A percentile compares a stretch with the other conserved stretches of the same genome.
These are phyloP conservation scores for Oryza nivara DNA, from an alignment of 176 grass and related monocot genomes.

Conservation along the genomic window DNA sequence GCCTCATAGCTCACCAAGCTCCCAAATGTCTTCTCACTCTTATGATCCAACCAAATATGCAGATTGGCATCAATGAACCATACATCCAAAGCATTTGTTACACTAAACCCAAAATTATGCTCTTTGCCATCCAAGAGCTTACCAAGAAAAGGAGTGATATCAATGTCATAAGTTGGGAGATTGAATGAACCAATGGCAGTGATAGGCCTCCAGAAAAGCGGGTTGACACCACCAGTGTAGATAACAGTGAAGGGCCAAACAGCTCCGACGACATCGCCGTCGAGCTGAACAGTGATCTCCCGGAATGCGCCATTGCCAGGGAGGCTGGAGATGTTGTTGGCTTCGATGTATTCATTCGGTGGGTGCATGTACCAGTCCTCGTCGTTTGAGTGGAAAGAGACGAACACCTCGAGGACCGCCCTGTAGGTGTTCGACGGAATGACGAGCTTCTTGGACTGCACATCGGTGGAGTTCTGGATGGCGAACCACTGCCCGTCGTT, in stretches of 20 bases:
- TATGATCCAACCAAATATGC: slow-evolving; percentile 66
- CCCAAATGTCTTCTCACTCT: slow-evolving; percentile 43
- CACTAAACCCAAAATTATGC: slow-evolving; percentile 58
- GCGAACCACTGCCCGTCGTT: slow-evolving; percentile 66
- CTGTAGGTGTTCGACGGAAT: slow-evolving; percentile 65
- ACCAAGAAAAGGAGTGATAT: slow-evolving; percentile 67
- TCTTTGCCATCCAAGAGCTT: slow-evolving; percentile 52
- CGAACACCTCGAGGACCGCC: slow-evolving; percentile 70
- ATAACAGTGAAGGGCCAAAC: slow-evolving; percentile 69
- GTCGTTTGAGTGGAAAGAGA: slow-evolving; percentile 60
- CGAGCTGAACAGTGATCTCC: slow-evolving; percentile 47
- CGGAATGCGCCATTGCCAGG: slow-evolving; percentile 62
- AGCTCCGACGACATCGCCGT: slow-evolving; percentile 56
- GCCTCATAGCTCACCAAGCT: slow-evolving; percentile 47
- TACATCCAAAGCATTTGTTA: slow-evolving; percentile 50
- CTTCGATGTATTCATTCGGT: slow-evolving; percentile 46
- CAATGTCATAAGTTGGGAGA: slow-evolving; percentile 63
- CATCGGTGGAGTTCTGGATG: slow-evolving; percentile 45
- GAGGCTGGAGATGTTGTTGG: slow-evolving; percentile 38
- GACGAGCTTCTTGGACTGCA: slow-evolving; percentile 46
- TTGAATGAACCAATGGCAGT: slow-evolving; percentile 57
- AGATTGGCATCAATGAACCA: slow-evolving; percentile 70
- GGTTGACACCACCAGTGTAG: slow-evolving; percentile 61
- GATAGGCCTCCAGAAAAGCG: slow-evolving; percentile 65
- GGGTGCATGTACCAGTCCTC: slow-evolving; percentile 72